Base-by-base conservation (phyloP, 2,329 filamentous ascomycete genomes). In the Trichoderma polysporum region DNA sequence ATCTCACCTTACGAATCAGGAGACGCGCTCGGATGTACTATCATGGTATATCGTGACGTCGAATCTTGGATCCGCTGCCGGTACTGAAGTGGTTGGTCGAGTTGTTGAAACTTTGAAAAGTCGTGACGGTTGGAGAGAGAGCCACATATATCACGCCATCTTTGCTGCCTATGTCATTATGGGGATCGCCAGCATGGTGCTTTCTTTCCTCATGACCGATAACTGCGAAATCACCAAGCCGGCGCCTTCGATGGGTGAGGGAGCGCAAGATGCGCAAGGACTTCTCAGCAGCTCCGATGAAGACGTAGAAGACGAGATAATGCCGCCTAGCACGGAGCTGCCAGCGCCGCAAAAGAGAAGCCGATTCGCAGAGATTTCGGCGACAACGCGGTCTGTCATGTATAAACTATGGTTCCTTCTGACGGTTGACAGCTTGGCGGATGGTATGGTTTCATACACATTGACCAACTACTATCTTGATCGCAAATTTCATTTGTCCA, bases 351-450 rank as follows among this genome's bases (percentile, higher is more conserved):
- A 50, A 41, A 61, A 50, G 31, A 61, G 33, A 17, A 53, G 52
- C 39, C n/a, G 75, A 59, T 79, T 87, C 45, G 77, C 83, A 1
- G 80, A 86, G 68, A 89, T 90, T 60, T 90, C 88, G 0, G 74
- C 77, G 1, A 77, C 83, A 15, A 89, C 88, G 0, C 81, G 84
- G 13, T 81, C 79, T 1, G 81, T 87, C 72, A 88, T 90, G 83
- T 86, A 85, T 75, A 86, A 86, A 59, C 79, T 91, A 3, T 90
- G 88, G 86, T 84, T 89, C 67, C 81, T 91, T 8, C 81, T 91
- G 10, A 83, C 84, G 25, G 79, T 90, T 27, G 89, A 91, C 76
- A 88, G 86, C 2, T 79, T 90, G 10, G 86, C 88, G 15, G 88
- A 90, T 70, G 88, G 88, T 27, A 90, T 90, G 86, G 83, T 84